Percentiles rank a stretch among this genome's conserved stretches.
Evolutionary conservation across 176 grass and related monocot species (phyloP).

Genomic region (Chrysopogon serrulatus): DNA sequence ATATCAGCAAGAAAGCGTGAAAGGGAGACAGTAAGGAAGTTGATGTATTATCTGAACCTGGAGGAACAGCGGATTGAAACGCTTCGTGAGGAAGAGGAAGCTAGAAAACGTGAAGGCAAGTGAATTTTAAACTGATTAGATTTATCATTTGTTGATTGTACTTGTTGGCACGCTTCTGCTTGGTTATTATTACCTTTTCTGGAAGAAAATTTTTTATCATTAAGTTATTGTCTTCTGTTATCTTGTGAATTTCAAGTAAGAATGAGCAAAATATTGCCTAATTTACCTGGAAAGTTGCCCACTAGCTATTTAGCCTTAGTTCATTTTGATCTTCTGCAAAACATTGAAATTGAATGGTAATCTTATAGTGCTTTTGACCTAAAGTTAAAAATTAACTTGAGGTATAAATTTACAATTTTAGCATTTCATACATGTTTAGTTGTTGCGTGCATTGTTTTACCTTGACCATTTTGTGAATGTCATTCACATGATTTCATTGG

Average conservation of each 20-base stretch:
- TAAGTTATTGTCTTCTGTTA: neutral
- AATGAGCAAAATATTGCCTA: neutral
- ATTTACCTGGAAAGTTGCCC: neutral
- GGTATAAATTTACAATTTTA: neutral
- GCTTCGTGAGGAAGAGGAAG: slow-evolving; percentile 72
- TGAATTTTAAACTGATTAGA: neutral
- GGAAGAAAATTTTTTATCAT: neutral
- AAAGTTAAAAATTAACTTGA: neutral
- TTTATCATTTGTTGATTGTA: neutral
- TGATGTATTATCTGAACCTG: slow-evolving; percentile 63
- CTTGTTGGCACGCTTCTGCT: neutral
- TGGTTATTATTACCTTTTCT: neutral
- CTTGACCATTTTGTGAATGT: neutral
- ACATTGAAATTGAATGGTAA: neutral
- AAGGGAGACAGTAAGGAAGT: slow-evolving; percentile 77
- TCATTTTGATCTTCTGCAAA: neutral
- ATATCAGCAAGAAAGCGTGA: slow-evolving; percentile 69
- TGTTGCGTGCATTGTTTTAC: neutral
- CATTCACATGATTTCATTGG: neutral
- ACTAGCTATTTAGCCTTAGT: neutral
- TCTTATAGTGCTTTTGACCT: neutral
- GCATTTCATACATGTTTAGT: neutral
- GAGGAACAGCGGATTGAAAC: slow-evolving; percentile 69
- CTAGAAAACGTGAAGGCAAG: slow-evolving; percentile 74
- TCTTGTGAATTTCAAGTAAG: no score